phyloP scores from a whole-genome alignment of 1,139 yeast genomes.

The Pichia sp. region DNA sequence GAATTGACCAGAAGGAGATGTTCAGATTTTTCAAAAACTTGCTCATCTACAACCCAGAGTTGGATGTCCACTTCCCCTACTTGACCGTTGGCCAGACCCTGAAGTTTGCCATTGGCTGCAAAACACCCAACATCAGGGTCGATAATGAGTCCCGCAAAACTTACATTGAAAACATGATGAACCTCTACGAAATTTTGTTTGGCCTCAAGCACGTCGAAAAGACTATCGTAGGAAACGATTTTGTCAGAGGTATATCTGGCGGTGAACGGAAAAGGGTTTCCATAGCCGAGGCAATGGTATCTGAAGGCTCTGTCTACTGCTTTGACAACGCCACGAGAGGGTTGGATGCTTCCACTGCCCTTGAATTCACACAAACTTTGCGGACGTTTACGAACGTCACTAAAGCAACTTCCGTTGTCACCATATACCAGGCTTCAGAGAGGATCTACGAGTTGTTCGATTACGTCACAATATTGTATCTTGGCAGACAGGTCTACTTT shows the following conservation, averaged over 20 bases:
- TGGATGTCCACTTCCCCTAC: conserved; percentile 43
- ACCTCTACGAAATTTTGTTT: conserved; percentile 47
- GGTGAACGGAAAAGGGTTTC: conserved; percentile 82
- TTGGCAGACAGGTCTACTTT: conserved; percentile 72
- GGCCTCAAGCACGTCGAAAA: conserved; percentile 52
- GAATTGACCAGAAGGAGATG: conserved; percentile 58
- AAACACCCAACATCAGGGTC: conserved; percentile 42
- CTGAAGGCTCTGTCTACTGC: conserved; percentile 57
- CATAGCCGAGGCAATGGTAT: conserved; percentile 62
- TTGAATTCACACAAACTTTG: conserved; percentile 68
- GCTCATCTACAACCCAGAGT: conserved; percentile 42
- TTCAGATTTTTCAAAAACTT: conserved; percentile 41
- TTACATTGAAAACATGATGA: conserved; percentile 40
- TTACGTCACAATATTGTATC: conserved; percentile 66
- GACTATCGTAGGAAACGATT: conserved; percentile 68
- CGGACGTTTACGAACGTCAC: conserved; percentile 58
- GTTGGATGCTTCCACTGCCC: conserved; percentile 69
- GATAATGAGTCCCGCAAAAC: conserved; percentile 36
- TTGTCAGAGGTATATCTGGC: conserved; percentile 73
- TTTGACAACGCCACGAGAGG: conserved; percentile 79
- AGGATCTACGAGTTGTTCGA: conserved; percentile 73
- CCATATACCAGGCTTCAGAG: conserved; percentile 81
- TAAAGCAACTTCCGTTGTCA: conserved; percentile 62
- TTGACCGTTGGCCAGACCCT: conserved; percentile 42
- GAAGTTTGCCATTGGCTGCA: conserved; percentile 41